Evolutionary conservation across 2,329 filamentous ascomycete species (phyloP).

Genomic region (Alternaria panax): DNA sequence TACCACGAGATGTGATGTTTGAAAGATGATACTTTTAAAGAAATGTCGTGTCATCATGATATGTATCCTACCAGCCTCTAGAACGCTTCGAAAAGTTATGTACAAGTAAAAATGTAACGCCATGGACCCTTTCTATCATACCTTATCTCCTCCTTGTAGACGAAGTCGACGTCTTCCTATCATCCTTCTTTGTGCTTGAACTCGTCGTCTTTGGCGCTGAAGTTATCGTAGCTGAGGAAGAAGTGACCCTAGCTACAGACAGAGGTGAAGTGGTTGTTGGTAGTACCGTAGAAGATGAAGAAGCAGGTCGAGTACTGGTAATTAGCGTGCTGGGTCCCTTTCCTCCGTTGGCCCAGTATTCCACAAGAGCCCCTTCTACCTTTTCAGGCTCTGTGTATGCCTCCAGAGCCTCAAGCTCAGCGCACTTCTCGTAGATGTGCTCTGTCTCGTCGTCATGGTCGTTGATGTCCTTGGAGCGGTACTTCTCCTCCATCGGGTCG

Average conservation of each 20-base stretch:
- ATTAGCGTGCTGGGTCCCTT: constrained; percentile 26
- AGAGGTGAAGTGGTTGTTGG: not conserved
- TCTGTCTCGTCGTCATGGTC: constrained; percentile 29
- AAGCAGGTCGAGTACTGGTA: constrained; percentile 13
- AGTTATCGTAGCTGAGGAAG: constrained; percentile 1
- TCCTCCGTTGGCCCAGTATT: constrained; percentile 35
- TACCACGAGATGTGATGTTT: too few relatives aligned
- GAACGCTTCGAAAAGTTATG: not conserved
- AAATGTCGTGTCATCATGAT: constrained; percentile 1
- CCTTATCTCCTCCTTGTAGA: constrained; percentile 10
- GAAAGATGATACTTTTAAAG: not conserved
- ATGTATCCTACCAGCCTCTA: not conserved
- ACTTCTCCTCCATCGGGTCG: constrained; percentile 44
- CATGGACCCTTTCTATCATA: not conserved
- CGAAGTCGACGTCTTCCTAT: constrained; percentile 8
- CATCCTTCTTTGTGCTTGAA: constrained; percentile 11
- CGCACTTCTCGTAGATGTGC: constrained; percentile 32
- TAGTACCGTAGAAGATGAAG: not conserved
- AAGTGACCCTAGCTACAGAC: not conserved
- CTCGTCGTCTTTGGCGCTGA: constrained; percentile 6
- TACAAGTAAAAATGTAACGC: not conserved
- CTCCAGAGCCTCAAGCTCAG: constrained; percentile 37
- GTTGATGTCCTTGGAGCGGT: constrained; percentile 33
- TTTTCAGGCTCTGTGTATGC: constrained; percentile 37
- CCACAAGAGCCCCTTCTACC: constrained; percentile 37